Evolutionary conservation across 805 yeast species (phyloP), one percentile per base, ranked within the genome.

Genomic region (Myxozyma vanderwaltii): DNA sequence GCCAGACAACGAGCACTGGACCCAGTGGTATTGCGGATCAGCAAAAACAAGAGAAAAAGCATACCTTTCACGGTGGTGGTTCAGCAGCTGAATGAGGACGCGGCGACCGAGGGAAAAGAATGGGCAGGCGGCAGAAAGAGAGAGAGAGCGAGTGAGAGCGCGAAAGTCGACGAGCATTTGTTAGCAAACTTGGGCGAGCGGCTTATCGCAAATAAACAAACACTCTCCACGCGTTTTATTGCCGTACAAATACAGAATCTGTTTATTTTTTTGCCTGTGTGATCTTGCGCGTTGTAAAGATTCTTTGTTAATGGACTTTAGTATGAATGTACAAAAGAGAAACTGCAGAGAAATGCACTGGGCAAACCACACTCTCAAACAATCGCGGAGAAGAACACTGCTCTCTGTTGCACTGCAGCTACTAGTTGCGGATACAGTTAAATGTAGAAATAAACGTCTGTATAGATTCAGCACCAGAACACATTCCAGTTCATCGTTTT

Each of bases 171-270:
- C 15, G 50, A 7, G 31, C 15, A 3, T 10, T 26, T 5, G 36
- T 29, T 8, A 29, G 26, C 21, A 19, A 23, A 41, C 27, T 12
- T 26, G 15, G 50, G 24, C 26, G 51, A 36, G 43, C 51, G 51
- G 43, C 43, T 48, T 48, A 35, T 36, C 43, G 31, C 27, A 10
- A 48, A 35, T 24, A 35, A 35, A 35, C 51, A 36, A 48, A 24
- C 45, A 3, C 29, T 6, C 29, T 41, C 45, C 2, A 19, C 45
- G 26, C 45, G 15, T 41, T 41, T 23, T 29, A 29, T 7, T 29
- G 6, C 33, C 33, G 10, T 3, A 12, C 2, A 38, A n/a, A 38
- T 38, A 38, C 13, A 40, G 26, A 40, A 40, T 17, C 41, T 21
- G 15, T 38, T 38, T 21, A 17, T 21, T n/a, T 17, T 21, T 21